Percentiles rank a stretch among this genome's conserved stretches.
These are phyloP conservation scores for Solanum sejunctum DNA, from an alignment of 257 asterid species.

Conservation along the genomic window DNA sequence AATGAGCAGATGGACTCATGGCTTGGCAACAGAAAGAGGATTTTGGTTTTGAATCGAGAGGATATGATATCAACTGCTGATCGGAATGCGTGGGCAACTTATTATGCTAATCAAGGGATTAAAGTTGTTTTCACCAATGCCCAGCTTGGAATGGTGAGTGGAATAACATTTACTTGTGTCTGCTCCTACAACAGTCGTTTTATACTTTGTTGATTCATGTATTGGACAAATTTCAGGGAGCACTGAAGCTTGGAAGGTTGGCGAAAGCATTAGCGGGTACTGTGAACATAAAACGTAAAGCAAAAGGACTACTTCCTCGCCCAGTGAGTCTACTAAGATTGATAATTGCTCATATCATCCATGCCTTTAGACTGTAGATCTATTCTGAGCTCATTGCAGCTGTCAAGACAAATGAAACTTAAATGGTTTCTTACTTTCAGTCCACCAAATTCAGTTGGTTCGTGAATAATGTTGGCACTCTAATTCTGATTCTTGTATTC, in stretches of 20 bases:
- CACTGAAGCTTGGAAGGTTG: constrained; percentile 71
- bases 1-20: constrained; percentile 74
- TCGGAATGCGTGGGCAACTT: constrained; percentile 93
- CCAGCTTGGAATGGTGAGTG: constrained; percentile 65
- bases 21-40: constrained; percentile 84
- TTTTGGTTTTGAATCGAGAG: constrained; percentile 86
- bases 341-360: background rate
- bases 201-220: background rate
- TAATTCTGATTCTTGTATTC: background rate
- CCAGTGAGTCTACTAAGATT: constrained; percentile 48
- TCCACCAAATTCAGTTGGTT: background rate
- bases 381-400: background rate
- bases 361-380: background rate
- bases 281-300: constrained; percentile 78
- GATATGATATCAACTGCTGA: constrained; percentile 91
- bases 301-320: constrained; percentile 91
- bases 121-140: constrained; percentile 79
- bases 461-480: background rate
- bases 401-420: background rate
- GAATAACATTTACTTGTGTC: background rate
- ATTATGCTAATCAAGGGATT: constrained; percentile 75
- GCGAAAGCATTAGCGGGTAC: constrained; percentile 69
- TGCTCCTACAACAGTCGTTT: background rate
- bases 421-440: background rate
- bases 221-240: constrained; percentile 44